Evolutionary conservation across 441 rosid species (phyloP).

Genomic region (Codiaeum variegatum): DNA sequence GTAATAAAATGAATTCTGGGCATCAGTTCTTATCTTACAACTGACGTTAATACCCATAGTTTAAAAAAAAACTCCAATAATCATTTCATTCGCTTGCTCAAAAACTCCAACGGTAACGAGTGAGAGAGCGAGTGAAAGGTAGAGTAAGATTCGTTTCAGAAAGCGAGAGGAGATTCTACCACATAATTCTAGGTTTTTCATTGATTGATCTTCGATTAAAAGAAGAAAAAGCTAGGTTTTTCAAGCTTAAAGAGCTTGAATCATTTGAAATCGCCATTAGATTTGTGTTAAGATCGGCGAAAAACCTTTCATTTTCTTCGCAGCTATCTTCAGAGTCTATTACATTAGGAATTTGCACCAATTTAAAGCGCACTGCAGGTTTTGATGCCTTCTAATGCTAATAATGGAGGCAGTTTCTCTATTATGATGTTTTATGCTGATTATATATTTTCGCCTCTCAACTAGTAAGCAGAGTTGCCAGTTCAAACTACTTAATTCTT

Average conservation of each 20-base stretch:
- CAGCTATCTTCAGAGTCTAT: slow-evolving; percentile 50
- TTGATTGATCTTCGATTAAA: slow-evolving; percentile 5
- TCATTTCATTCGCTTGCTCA: background rate
- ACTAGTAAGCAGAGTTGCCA: slow-evolving; percentile 69
- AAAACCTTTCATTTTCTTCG: slow-evolving; percentile 44
- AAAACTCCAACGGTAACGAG: background rate
- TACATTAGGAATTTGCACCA: slow-evolving; percentile 64
- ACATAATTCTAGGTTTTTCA: slow-evolving; percentile 22
- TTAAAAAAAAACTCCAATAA: too few relatives aligned
- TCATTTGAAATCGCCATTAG: slow-evolving; percentile 41
- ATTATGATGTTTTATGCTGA: slow-evolving; percentile 89
- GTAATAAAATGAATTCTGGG: too few relatives aligned
- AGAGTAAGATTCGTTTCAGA: background rate
- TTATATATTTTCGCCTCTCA: slow-evolving; percentile 64
- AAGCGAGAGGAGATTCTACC: slow-evolving; percentile 2
- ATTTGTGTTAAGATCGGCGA: slow-evolving; percentile 40
- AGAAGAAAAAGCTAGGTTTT: slow-evolving; percentile 75
- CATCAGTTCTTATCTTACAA: too few relatives aligned
- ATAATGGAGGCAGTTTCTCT: slow-evolving; percentile 91
- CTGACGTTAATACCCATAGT: too few relatives aligned
- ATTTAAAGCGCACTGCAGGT: slow-evolving; percentile 90
- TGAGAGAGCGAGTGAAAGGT: background rate
- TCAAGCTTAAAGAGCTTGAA: slow-evolving; percentile 72
- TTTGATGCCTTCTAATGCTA: slow-evolving; percentile 64
- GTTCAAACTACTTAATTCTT: too few relatives aligned